These are phyloP conservation scores for Beauveria pseudobassiana DNA, from an alignment of 2,329 filamentous ascomycete genomes.

Conservation along the genomic window DNA sequence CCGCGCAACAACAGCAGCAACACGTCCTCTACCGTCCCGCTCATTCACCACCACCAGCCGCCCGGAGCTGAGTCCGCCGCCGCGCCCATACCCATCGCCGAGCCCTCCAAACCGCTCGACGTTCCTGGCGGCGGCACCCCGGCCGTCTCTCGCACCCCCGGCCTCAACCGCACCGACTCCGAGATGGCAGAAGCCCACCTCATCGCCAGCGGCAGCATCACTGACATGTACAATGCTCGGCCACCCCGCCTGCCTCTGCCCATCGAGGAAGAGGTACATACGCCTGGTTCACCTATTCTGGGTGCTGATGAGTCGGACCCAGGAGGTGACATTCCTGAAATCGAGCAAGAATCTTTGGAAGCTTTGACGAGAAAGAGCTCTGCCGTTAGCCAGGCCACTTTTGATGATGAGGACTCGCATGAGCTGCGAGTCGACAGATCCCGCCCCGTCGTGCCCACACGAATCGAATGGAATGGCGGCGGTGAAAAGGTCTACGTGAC, in stretches of 20 bases:
- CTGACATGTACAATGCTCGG: slow-evolving; percentile 58
- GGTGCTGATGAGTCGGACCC: slow-evolving; percentile 60
- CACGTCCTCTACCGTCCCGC: slow-evolving; percentile 22
- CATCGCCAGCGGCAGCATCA: slow-evolving; percentile 49
- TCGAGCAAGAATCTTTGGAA: slow-evolving; percentile 44
- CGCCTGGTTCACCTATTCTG: slow-evolving; percentile 83
- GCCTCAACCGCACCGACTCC: slow-evolving; percentile 21
- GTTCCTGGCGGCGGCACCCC: slow-evolving; percentile 36
- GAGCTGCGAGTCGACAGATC: slow-evolving; percentile 70
- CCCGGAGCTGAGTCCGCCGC: slow-evolving; percentile 42
- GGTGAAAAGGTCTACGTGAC: slow-evolving; percentile 94
- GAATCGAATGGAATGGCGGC: slow-evolving; percentile 75
- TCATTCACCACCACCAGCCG: slow-evolving; percentile 22
- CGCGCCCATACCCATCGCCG: slow-evolving; percentile 21
- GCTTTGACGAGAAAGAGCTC: slow-evolving; percentile 48
- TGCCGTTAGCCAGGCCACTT: slow-evolving; percentile 52
- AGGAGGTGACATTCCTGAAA: slow-evolving; percentile 42
- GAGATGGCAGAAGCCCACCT: slow-evolving; percentile 30
- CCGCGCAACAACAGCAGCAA: slow-evolving; percentile 28
- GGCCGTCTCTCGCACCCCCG: slow-evolving; percentile 30
- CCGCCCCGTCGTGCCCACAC: slow-evolving; percentile 72
- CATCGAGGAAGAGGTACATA: slow-evolving; percentile 85
- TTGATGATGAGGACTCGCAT: slow-evolving; percentile 72
- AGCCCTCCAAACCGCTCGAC: slow-evolving; percentile 51
- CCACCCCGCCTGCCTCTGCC: slow-evolving; percentile 86